Base-by-base conservation (phyloP, 1,284 basidiomycete genomes). In the Ceratobasidium papillatum region DNA sequence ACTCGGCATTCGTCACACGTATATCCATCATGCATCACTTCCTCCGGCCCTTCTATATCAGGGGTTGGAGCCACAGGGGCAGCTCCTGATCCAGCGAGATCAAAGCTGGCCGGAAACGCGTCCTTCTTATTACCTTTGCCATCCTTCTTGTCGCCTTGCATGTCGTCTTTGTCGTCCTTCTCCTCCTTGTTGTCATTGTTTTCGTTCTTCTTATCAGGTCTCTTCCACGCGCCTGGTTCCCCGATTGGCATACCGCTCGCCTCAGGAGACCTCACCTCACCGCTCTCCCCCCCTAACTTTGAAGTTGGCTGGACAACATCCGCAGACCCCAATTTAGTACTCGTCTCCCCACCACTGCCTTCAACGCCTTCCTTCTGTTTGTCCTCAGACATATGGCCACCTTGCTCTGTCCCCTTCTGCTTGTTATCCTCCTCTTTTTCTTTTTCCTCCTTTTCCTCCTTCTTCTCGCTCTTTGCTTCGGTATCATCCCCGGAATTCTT, bases 1-100 rank as follows among this genome's bases (percentile, higher is more conserved):
- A 74, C 77, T 43, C 54, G 54, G 58, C 77, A 77, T 25, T 64
- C 65, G 32, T 66, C 51, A 54, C 68, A 77, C 11, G 51, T 36
- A 36, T 68, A 73, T 7, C 32, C 41, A 2, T 49, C 11, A 17
- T 64, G 62, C 8, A 49, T 43, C 1, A 69, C 66, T 22, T 54
- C 64, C 19, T 69, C 68, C 2, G 38, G 47, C 17, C 49, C 38
- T 47, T 54, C n/a, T n/a, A n/a, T n/a, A n/a, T n/a, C n/a, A n/a
- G n/a, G n/a, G n/a, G n/a, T n/a, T n/a, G n/a, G n/a, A n/a, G n/a
- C n/a, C n/a, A n/a, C n/a, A n/a, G n/a, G n/a, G n/a, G n/a, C n/a
- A n/a, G n/a, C n/a, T n/a, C n/a, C n/a, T 49, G 63, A 47, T 32
- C 47, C 25, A 71, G 3, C 27, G 34, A 45, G 11, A 8, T 52